Percentiles rank a stretch among this genome's conserved stretches.
phyloP scores from a whole-genome alignment of 1,284 basidiomycete genomes.

The Leccinum angustisporum region DNA sequence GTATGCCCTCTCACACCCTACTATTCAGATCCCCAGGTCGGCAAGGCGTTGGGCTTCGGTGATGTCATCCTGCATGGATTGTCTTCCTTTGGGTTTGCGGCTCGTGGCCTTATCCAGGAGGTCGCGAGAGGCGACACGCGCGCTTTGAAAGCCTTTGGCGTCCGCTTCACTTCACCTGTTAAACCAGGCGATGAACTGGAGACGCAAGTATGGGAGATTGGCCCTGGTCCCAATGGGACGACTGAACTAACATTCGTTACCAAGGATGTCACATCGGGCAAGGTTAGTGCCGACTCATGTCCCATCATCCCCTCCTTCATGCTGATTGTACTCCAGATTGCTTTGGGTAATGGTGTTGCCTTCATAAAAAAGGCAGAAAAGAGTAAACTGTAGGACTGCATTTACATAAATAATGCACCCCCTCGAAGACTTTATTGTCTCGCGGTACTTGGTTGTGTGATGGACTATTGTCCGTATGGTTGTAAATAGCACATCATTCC shows the following conservation, averaged over 20 bases:
- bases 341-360: conserved; percentile 58
- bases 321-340: conserved; percentile 37
- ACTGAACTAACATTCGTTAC: conserved; percentile 73
- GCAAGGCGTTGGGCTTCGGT: conserved; percentile 71
- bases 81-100: conserved; percentile 74
- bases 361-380: conserved; percentile 53
- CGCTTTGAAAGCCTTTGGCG: conserved; percentile 65
- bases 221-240: conserved; percentile 61
- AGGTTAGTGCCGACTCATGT: conserved; percentile 42
- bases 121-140: conserved; percentile 59
- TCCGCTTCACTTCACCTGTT: conserved; percentile 78
- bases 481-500: conserved; percentile 1
- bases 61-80: conserved; percentile 84
- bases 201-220: conserved; percentile 77
- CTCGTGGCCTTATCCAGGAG: conserved; percentile 65
- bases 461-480: background rate
- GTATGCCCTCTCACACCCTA: background rate
- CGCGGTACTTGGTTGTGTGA: background rate
- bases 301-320: background rate
- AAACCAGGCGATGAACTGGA: conserved; percentile 78
- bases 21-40: conserved; percentile 64
- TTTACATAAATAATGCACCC: background rate
- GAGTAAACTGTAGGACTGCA: conserved; percentile 47
- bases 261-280: conserved; percentile 66
- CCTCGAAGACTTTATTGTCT: background rate